Percentiles rank a stretch among this genome's conserved stretches.
phyloP scores from a whole-genome alignment of 257 asterid genomes.

The Solanum clarkiae region DNA sequence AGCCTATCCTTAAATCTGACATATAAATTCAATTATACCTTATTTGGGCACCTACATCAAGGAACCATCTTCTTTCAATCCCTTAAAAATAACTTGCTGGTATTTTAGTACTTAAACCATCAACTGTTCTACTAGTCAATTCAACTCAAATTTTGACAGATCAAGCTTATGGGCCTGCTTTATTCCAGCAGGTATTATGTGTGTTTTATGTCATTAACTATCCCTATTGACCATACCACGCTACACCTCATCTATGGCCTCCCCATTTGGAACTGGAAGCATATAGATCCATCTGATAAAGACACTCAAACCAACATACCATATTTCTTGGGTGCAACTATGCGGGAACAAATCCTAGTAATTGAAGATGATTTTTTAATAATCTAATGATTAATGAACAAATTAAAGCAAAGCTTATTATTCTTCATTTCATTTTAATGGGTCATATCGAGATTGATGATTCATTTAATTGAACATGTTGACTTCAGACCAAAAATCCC shows the following conservation, averaged over 20 bases:
- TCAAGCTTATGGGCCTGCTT: not conserved
- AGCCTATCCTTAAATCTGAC: too few species aligned
- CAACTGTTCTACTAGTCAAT: not conserved
- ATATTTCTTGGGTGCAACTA: not conserved
- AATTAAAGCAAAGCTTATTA: not conserved
- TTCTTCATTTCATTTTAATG: not conserved
- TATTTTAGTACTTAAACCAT: not conserved
- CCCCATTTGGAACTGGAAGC: not conserved
- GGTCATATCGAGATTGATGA: not conserved
- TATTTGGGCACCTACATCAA: not conserved
- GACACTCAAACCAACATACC: not conserved
- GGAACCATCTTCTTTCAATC: not conserved
- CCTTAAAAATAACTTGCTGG: not conserved
- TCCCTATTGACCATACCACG: not conserved
- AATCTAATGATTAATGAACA: not conserved
- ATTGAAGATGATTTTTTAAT: not conserved
- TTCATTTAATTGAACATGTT: not conserved
- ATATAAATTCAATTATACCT: not conserved
- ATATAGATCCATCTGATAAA: not conserved
- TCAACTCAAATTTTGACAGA: not conserved
- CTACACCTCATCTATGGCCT: not conserved
- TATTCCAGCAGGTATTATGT: not conserved
- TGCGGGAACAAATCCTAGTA: not conserved
- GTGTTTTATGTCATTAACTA: not conserved
- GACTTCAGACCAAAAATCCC: not conserved